Conservation (phyloP, 176 grass and related monocot genomes). For the Aegilops umbellulata region DNA sequence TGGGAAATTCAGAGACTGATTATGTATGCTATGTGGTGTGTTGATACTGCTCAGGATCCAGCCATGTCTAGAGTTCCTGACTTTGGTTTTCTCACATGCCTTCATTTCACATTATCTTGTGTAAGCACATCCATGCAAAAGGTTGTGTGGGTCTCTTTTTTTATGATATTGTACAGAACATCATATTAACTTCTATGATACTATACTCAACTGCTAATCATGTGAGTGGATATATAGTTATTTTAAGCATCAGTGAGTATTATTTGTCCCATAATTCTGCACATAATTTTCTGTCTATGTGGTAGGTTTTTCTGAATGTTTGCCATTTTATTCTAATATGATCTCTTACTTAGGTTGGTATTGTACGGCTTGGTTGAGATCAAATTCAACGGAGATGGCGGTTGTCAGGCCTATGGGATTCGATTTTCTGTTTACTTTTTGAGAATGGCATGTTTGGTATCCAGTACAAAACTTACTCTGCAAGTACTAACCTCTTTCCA, state of each 20-base stretch:
- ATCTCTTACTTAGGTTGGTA: slow-evolving; percentile 47
- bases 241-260: too few species aligned
- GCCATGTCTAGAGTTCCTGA: too few species aligned
- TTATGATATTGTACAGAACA: neutral
- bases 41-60: too few species aligned
- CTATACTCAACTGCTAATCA: neutral
- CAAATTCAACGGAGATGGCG: slow-evolving; percentile 88
- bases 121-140: too few species aligned
- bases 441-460: neutral
- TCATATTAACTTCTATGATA: neutral
- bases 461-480: neutral
- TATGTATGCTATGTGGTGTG: too few species aligned
- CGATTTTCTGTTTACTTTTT: neutral
- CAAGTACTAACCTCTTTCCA: neutral
- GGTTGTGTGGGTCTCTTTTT: too few species aligned
- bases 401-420: slow-evolving; percentile 65
- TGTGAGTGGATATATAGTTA: neutral
- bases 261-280: neutral
- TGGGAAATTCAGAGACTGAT: too few species aligned
- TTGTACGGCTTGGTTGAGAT: slow-evolving; percentile 79
- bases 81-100: too few species aligned
- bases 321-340: neutral
- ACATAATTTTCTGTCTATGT: neutral
- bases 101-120: too few species aligned
- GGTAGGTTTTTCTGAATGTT: neutral